phyloP scores from a whole-genome alignment of 2,329 filamentous ascomycete genomes.

The Chaetomium globosum region DNA sequence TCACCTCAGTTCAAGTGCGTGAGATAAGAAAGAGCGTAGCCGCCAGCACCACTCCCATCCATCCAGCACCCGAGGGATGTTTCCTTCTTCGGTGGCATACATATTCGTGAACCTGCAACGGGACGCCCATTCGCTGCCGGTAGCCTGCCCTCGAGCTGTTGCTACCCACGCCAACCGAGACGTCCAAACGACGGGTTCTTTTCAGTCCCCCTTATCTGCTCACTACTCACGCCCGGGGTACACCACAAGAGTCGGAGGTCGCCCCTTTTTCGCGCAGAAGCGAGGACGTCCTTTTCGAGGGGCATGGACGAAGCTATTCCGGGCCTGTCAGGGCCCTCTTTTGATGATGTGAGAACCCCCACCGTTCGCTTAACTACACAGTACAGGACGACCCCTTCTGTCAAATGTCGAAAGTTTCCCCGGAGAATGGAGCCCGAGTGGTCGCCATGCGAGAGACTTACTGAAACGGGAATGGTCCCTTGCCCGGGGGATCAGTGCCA shows the following conservation, averaged over 20 bases:
- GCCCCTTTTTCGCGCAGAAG: slow-evolving; percentile 11
- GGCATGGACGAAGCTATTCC: slow-evolving; percentile 19
- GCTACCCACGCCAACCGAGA: slow-evolving; percentile 24
- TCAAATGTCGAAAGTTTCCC: slow-evolving; percentile 12
- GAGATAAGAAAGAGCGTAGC: not conserved
- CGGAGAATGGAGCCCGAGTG: slow-evolving; percentile 10
- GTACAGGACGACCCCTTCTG: not conserved
- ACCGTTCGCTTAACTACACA: slow-evolving; percentile 6
- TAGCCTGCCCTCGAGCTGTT: slow-evolving; percentile 25
- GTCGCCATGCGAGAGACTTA: slow-evolving; percentile 4
- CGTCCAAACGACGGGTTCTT: not conserved
- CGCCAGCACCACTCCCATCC: slow-evolving; percentile 5
- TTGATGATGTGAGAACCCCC: slow-evolving; percentile 3
- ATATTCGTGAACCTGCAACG: slow-evolving; percentile 30
- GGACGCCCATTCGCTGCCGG: slow-evolving; percentile 28
- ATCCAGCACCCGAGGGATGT: slow-evolving; percentile 21
- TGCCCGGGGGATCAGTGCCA: slow-evolving; percentile 9
- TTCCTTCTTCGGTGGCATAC: slow-evolving; percentile 32
- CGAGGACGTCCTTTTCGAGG: slow-evolving; percentile 7
- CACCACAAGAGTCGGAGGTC: not conserved
- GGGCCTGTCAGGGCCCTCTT: not conserved
- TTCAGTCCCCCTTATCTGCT: not conserved
- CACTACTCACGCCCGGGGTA: not conserved
- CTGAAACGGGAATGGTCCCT: not conserved
- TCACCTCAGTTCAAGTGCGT: not conserved